phyloP scores from a whole-genome alignment of 257 asterid species.

The Solanum piurae region DNA sequence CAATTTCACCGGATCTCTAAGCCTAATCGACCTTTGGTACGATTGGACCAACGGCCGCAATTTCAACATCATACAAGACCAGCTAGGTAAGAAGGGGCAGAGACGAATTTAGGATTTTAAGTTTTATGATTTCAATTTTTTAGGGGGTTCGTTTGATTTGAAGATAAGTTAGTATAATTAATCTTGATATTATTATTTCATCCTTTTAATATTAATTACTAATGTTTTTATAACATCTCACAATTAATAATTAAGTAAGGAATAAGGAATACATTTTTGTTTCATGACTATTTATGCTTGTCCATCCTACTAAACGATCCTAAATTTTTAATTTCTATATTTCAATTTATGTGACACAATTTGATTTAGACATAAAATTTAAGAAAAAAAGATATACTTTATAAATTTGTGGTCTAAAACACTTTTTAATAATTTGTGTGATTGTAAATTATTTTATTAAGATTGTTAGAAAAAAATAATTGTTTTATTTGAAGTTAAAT shows the following conservation, averaged over 20 bases:
- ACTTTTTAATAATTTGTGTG: neutral
- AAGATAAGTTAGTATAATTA: neutral
- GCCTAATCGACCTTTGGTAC: slow-evolving; percentile 47
- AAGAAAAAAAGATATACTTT: neutral
- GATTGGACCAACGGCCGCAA: slow-evolving; percentile 67
- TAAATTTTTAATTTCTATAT: too few relatives aligned
- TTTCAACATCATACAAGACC: slow-evolving; percentile 62
- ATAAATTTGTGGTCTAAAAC: neutral
- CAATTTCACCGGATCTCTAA: slow-evolving; percentile 37
- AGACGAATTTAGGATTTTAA: neutral
- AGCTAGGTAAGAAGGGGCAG: slow-evolving; percentile 22
- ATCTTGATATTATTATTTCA: too few relatives aligned
- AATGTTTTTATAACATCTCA: neutral
- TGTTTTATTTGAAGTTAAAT: too few relatives aligned
- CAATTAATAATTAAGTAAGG: too few relatives aligned
- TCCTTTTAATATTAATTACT: too few relatives aligned
- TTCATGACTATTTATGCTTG: neutral
- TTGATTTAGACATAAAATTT: neutral
- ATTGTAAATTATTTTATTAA: neutral
- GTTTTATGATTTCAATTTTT: too few relatives aligned
- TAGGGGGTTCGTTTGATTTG: neutral
- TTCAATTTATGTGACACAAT: neutral
- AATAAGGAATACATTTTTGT: neutral
- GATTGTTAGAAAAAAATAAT: too few relatives aligned
- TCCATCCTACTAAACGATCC: rapidly evolving